phyloP scores from a whole-genome alignment of 164 flowering plant genomes.

The Akebia trifoliata region DNA sequence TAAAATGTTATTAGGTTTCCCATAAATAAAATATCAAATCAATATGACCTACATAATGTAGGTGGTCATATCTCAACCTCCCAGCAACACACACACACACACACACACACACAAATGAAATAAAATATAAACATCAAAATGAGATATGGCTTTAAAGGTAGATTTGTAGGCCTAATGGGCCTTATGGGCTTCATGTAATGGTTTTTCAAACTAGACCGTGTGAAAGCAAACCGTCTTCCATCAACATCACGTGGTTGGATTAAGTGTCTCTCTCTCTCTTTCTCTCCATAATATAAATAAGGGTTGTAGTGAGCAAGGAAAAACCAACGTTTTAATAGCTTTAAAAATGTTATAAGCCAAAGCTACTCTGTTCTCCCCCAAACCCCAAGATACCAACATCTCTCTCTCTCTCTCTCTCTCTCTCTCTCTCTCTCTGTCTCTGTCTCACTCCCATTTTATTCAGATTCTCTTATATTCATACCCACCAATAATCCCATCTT shows the following conservation, averaged over 20 bases:
- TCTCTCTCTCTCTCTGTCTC: neutral
- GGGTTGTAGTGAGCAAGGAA: neutral
- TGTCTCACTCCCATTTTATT: slow-evolving; percentile 8
- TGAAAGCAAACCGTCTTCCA: neutral
- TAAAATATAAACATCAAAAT: neutral
- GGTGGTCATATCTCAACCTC: neutral
- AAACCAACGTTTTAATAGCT: slow-evolving; percentile 5
- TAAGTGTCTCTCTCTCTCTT: neutral
- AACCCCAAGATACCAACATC: neutral
- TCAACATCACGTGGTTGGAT: slow-evolving; percentile 15
- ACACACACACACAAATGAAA: neutral
- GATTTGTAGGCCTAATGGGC: too few relatives aligned
- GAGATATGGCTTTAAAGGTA: too few relatives aligned
- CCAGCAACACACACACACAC: neutral
- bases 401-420: neutral
- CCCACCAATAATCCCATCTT: slow-evolving; percentile 1
- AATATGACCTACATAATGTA: too few relatives aligned
- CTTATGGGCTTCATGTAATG: too few relatives aligned
- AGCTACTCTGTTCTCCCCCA: slow-evolving; percentile 9
- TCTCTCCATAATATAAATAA: neutral
- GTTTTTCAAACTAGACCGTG: neutral
- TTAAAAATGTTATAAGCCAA: neutral
- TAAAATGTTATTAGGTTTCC: too few relatives aligned
- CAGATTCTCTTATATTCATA: slow-evolving; percentile 11
- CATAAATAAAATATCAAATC: too few relatives aligned